Conservation (phyloP, 768 basidiomycete species). For the Lactifluus piperatus region DNA sequence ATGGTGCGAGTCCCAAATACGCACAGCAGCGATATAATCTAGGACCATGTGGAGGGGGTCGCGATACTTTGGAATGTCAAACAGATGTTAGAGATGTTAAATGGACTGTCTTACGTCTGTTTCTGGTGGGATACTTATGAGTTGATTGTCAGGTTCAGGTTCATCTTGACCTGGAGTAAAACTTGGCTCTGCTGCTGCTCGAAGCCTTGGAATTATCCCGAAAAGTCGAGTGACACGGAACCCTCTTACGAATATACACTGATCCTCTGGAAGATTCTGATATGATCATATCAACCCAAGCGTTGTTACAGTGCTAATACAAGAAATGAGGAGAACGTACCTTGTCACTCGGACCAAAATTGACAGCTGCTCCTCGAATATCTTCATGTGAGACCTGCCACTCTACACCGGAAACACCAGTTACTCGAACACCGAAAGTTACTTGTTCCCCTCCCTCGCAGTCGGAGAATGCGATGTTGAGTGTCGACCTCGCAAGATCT, state of each 20-base stretch:
- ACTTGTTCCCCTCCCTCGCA: neutral
- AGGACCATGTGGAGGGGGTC: neutral
- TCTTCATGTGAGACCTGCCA: neutral
- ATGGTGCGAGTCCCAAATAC: neutral
- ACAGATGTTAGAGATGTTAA: neutral
- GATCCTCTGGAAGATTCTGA: neutral
- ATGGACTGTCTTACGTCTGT: neutral
- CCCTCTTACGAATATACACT: neutral
- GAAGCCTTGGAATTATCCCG: neutral
- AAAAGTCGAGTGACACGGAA: neutral
- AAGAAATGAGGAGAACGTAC: neutral
- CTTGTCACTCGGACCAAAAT: neutral
- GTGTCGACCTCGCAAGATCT: neutral
- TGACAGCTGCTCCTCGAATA: neutral
- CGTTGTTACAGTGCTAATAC: no score
- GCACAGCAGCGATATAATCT: neutral
- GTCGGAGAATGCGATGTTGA: neutral
- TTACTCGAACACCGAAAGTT: neutral
- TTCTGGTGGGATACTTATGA: neutral
- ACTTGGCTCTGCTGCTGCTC: neutral
- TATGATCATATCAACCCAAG: neutral
- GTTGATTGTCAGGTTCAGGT: neutral
- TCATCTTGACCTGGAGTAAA: neutral
- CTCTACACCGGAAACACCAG: neutral
- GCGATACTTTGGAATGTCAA: neutral